Percentiles rank a stretch among this genome's conserved stretches.
phyloP scores from a whole-genome alignment of 768 basidiomycete species.

The Pisolithus sp. region DNA sequence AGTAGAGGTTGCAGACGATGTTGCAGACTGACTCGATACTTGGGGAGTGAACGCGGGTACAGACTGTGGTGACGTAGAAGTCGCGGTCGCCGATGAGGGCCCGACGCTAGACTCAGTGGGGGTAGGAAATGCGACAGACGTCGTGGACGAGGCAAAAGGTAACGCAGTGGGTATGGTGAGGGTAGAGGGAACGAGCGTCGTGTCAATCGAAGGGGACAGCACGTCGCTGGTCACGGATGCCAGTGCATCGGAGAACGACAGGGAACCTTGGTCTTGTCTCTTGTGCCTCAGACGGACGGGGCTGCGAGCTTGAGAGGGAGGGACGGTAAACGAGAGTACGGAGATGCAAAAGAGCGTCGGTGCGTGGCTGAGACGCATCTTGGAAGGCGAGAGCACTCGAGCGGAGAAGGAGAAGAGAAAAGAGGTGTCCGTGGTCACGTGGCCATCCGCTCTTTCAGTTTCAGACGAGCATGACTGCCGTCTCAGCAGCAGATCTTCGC shows the following conservation, averaged over 20 bases:
- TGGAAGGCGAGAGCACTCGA: background rate
- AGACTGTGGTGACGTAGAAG: background rate
- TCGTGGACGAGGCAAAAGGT: background rate
- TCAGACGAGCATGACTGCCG: constrained; percentile 40
- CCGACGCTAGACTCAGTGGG: background rate
- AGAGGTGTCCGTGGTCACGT: background rate
- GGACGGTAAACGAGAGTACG: constrained; percentile 3
- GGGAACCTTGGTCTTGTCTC: background rate
- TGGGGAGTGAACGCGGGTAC: background rate
- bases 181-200: background rate
- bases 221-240: background rate
- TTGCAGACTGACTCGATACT: background rate
- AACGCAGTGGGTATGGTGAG: background rate
- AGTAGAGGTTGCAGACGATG: background rate
- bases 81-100: background rate
- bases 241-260: background rate
- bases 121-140: background rate
- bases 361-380: background rate
- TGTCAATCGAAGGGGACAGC: background rate
- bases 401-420: too few species aligned
- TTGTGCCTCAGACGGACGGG: background rate
- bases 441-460: background rate
- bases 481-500: constrained; percentile 75
- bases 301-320: background rate
- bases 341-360: constrained; percentile 9